Base-by-base conservation (phyloP, 306 rosid genomes). In the Prunus persica region DNA sequence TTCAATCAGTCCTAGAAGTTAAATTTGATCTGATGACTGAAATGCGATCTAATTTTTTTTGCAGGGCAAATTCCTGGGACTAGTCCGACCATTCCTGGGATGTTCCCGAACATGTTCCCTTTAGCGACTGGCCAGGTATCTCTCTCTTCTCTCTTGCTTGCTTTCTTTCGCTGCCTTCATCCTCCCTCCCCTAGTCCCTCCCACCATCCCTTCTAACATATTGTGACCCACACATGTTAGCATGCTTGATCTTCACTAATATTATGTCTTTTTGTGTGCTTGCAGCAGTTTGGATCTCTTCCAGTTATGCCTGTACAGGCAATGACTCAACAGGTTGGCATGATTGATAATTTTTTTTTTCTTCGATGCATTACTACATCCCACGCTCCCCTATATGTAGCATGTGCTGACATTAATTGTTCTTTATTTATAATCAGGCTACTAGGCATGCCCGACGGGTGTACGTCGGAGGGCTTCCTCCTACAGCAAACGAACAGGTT, bases 271-370 rank as follows among this genome's bases (percentile, higher is more conserved):
- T 62, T 57, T 69, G 47, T 78, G 64, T 55, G 60, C 24, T 58
- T 65, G 84, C 90, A 89, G 96, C 93, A 78, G 77, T 95, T 95
- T 79, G 88, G 89, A 65, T 89, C 96, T 11, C 90, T 95, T 56
- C 97, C 99, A 32, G 96, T 95, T 73, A 92, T 95, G 99, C 99
- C 99, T 24, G 96, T 95, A 71, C 99, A 95, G 86, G 99, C 99
- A 75, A 95, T 95, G 99, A 95, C 99, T 61, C 99, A 95, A 71
- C 99, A 95, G 99, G 99, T 92, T 77, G 73, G 30, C 65, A 41
- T 47, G 38, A 11, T 46, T 65, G 73, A 52, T 68, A n/a, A 19
- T 41, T 10, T 12, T 16, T 76, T 76, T 18, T 45, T 2, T 11
- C 25, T 60, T 60, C 16, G n/a, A 12, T 43, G 41, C 32, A 15